Conservation (phyloP, 805 yeast species). For the Metschnikowia reukaufii region DNA sequence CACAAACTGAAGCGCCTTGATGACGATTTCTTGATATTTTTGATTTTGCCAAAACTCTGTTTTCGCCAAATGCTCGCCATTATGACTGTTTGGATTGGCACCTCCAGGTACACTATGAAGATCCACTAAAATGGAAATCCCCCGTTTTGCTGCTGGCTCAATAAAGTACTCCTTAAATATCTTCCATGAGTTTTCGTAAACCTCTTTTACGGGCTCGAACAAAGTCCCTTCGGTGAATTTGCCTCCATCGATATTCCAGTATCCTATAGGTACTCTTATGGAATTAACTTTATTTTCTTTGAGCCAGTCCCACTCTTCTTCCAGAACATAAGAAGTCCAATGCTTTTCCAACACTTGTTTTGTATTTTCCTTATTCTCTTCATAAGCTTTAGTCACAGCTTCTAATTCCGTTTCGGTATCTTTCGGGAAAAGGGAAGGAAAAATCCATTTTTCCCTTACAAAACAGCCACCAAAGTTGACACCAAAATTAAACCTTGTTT, state of each 20-base stretch:
- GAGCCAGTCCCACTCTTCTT: slow-evolving; percentile 81
- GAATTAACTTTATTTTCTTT: slow-evolving; percentile 66
- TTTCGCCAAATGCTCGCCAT: slow-evolving; percentile 60
- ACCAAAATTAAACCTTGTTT: slow-evolving; percentile 69
- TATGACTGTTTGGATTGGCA: slow-evolving; percentile 82
- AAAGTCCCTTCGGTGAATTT: slow-evolving; percentile 57
- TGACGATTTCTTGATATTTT: slow-evolving; percentile 43
- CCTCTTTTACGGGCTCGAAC: slow-evolving; percentile 52
- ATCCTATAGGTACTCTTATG: slow-evolving; percentile 86
- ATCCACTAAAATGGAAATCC: slow-evolving; percentile 78
- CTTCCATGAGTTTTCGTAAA: slow-evolving; percentile 74
- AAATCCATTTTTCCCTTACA: slow-evolving; percentile 79
- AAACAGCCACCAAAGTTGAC: slow-evolving; percentile 83
- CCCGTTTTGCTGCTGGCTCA: slow-evolving; percentile 55
- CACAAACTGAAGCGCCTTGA: slow-evolving; percentile 55
- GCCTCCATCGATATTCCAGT: slow-evolving; percentile 80
- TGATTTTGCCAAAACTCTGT: slow-evolving; percentile 65
- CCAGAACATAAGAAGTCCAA: slow-evolving; percentile 61
- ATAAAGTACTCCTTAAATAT: slow-evolving; percentile 53
- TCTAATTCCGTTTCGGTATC: slow-evolving; percentile 69
- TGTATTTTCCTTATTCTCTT: slow-evolving; percentile 52
- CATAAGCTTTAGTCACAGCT: slow-evolving; percentile 56
- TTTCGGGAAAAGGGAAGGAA: slow-evolving; percentile 56
- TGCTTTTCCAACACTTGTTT: slow-evolving; percentile 55
- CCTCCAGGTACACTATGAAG: slow-evolving; percentile 91